A percentile compares a stretch with the other conserved stretches of the same genome.
phyloP scores from a whole-genome alignment of 1,284 basidiomycete genomes.

The Rhodotorula sp. region DNA sequence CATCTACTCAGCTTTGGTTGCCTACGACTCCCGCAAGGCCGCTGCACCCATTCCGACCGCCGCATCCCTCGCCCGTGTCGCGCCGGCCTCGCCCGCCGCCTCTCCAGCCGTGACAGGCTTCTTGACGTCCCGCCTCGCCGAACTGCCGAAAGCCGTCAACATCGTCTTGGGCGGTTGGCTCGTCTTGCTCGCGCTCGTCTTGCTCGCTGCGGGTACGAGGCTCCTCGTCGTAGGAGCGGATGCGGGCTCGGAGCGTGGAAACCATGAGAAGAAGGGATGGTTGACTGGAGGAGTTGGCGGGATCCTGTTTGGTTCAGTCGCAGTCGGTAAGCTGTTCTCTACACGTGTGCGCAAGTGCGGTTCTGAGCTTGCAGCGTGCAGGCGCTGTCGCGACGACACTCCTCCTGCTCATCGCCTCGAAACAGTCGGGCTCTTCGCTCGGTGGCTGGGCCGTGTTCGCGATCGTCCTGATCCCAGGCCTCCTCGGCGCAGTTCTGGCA shows the following conservation, averaged over 20 bases:
- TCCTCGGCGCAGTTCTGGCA: constrained; percentile 8
- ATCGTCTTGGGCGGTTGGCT: constrained; percentile 21
- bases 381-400: constrained; percentile 3
- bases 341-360: too few relatives aligned
- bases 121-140: constrained; percentile 73
- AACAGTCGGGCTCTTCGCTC: neutral
- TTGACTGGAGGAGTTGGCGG: constrained; percentile 28
- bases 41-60: neutral
- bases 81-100: neutral
- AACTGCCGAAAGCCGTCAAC: constrained; percentile 73
- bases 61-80: neutral
- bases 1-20: constrained; percentile 3
- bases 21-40: neutral
- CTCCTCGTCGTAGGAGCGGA: neutral
- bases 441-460: constrained; percentile 14
- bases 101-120: constrained; percentile 42
- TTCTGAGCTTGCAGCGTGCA: neutral
- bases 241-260: neutral
- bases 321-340: constrained; percentile 4
- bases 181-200: constrained; percentile 13
- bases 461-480: neutral
- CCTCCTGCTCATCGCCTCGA: constrained; percentile 13
- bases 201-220: constrained; percentile 12
- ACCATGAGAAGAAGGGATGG: constrained; percentile 3
- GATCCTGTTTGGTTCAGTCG: neutral